Conservation (phyloP, 1,284 basidiomycete genomes). For the Leccinum pachyderme region DNA sequence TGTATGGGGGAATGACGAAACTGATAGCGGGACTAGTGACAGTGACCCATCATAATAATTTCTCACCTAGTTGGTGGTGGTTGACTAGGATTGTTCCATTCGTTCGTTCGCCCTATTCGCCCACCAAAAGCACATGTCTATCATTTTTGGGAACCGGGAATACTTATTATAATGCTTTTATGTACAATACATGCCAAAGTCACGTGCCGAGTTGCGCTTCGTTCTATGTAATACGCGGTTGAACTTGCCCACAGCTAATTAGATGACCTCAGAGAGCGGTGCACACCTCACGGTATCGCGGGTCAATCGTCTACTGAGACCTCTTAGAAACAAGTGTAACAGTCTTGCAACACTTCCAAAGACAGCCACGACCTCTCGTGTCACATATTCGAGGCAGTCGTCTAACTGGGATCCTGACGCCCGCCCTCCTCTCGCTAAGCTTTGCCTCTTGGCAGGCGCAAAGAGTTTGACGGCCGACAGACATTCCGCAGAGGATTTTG, state of each 20-base stretch:
- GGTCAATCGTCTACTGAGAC: constrained; percentile 52
- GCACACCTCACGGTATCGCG: constrained; percentile 41
- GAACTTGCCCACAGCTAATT: neutral
- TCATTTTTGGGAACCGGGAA: neutral
- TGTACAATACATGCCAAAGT: neutral
- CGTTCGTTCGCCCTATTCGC: constrained; percentile 2
- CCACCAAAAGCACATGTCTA: neutral
- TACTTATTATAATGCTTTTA: too few relatives aligned
- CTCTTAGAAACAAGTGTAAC: constrained; percentile 52
- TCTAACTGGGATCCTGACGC: constrained; percentile 23
- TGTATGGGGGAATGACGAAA: constrained; percentile 85
- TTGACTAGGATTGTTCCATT: neutral
- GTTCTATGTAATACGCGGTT: neutral
- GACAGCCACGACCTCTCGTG: constrained; percentile 10
- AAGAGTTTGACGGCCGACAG: constrained; percentile 39
- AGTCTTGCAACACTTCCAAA: constrained; percentile 34
- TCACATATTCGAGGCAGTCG: constrained; percentile 17
- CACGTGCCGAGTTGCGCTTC: constrained; percentile 19
- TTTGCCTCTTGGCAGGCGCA: constrained; percentile 38
- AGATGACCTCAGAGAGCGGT: constrained; percentile 11
- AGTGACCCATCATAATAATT: constrained; percentile 42
- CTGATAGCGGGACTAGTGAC: constrained; percentile 78
- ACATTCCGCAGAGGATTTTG: constrained; percentile 36
- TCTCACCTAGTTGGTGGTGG: neutral
- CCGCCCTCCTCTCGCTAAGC: constrained; percentile 38